Evolutionary conservation across 139 green algal genomes (phyloP).

Genomic region (Asterochloris erici): DNA sequence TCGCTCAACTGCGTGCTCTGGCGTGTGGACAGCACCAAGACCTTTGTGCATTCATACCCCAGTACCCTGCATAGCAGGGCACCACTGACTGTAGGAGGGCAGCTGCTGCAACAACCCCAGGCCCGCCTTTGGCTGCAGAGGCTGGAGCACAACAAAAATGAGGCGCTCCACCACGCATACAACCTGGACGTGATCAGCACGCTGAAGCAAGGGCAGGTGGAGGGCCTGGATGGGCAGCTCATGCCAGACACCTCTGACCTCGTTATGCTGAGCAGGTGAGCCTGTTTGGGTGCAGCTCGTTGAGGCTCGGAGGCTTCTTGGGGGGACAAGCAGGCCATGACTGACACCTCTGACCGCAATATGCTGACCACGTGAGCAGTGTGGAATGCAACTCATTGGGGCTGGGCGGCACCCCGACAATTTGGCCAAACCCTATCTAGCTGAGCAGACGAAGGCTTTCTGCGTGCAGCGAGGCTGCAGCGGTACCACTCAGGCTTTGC

Average conservation of each 20-base stretch:
- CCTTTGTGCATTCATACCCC: not conserved
- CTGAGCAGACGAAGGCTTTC: too few species aligned
- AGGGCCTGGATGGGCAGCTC: not conserved
- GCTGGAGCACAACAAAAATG: not conserved
- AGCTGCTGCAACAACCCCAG: not conserved
- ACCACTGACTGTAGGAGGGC: not conserved
- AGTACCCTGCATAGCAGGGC: not conserved
- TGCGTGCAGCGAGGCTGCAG: too few species aligned
- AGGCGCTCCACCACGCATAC: not conserved
- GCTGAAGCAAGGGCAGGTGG: slow-evolving; percentile 8
- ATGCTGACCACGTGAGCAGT: not conserved
- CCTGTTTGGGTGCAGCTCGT: not conserved
- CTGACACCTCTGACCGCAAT: not conserved
- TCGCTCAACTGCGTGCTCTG: not conserved
- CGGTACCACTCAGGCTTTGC: too few species aligned
- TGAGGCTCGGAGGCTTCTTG: too few species aligned
- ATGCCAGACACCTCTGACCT: slow-evolving; percentile 3
- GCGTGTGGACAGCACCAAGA: not conserved
- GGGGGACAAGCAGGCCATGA: not conserved
- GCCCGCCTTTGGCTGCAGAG: not conserved
- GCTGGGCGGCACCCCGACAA: too few species aligned
- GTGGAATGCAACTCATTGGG: too few species aligned
- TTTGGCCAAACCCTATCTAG: not conserved
- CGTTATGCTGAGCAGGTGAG: slow-evolving; percentile 2
- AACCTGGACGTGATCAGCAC: not conserved